Evolutionary conservation across 1,284 basidiomycete genomes (phyloP).

Genomic region (Cutaneotrichosporon sp.): DNA sequence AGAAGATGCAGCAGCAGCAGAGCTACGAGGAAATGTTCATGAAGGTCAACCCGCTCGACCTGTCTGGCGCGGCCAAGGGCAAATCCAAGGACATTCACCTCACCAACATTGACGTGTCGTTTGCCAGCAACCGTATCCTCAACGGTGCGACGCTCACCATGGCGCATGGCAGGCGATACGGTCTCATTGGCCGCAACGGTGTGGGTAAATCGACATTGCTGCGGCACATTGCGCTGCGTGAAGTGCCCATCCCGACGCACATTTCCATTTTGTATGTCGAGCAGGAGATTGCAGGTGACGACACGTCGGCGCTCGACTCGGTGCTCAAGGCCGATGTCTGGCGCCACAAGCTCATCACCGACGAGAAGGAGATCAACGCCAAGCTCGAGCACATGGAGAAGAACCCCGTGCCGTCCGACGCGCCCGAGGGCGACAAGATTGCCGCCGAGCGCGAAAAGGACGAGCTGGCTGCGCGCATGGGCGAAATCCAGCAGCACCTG

Average conservation of each 20-base stretch:
- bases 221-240: conserved; percentile 89
- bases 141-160: conserved; percentile 71
- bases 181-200: conserved; percentile 64
- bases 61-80: conserved; percentile 67
- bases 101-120: conserved; percentile 90
- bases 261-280: conserved; percentile 96
- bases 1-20: conserved; percentile 91
- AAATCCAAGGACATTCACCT: conserved; percentile 97
- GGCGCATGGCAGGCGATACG: conserved; percentile 82
- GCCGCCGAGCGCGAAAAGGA: conserved; percentile 73
- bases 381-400: conserved; percentile 65
- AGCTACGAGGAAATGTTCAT: conserved; percentile 98
- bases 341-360: conserved; percentile 59
- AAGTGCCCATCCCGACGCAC: conserved; percentile 85
- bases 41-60: conserved; percentile 96
- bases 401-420: conserved; percentile 39
- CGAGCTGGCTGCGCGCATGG: conserved; percentile 75
- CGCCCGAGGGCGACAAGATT: conserved; percentile 61
- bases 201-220: conserved; percentile 98
- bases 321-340: conserved; percentile 96
- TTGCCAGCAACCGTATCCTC: conserved; percentile 89
- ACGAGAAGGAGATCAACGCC: conserved; percentile 35
- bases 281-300: conserved; percentile 94
- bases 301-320: conserved; percentile 84
- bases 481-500: conserved; percentile 83